phyloP scores from a whole-genome alignment of 2,329 filamentous ascomycete species.

The Harringtonia lauricola region DNA sequence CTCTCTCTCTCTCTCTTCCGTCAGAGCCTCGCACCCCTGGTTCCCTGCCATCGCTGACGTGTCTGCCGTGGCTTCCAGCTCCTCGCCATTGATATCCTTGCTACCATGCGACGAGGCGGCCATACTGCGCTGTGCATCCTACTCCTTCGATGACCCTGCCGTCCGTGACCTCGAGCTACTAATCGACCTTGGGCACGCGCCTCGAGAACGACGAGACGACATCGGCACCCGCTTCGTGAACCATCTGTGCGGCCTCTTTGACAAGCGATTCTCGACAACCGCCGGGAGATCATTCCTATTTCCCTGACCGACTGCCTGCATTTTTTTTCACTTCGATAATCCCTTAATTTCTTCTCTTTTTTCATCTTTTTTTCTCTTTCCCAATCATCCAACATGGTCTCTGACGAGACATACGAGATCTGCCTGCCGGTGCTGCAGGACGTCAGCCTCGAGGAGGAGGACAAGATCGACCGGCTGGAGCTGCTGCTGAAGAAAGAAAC shows the following conservation, averaged over 20 bases:
- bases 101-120: slow-evolving; percentile 8
- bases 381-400: slow-evolving; percentile 56
- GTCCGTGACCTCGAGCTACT: background rate
- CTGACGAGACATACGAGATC: slow-evolving; percentile 85
- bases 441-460: slow-evolving; percentile 75
- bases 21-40: background rate
- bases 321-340: background rate
- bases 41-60: background rate
- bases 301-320: background rate
- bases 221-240: too few species aligned
- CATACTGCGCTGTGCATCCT: slow-evolving; percentile 1
- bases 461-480: slow-evolving; percentile 87
- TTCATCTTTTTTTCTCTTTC: background rate
- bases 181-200: background rate
- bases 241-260: too few species aligned
- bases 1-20: background rate
- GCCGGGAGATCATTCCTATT: too few species aligned
- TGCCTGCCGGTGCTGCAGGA: slow-evolving; percentile 84
- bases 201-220: background rate
- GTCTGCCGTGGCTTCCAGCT: background rate
- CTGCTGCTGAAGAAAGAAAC: slow-evolving; percentile 74
- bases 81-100: background rate
- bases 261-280: too few species aligned
- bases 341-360: background rate
- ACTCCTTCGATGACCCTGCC: slow-evolving; percentile 4